Percentiles rank a stretch among this genome's conserved stretches.
phyloP scores from a whole-genome alignment of 2,329 filamentous ascomycete species.

The Alternaria rosae region DNA sequence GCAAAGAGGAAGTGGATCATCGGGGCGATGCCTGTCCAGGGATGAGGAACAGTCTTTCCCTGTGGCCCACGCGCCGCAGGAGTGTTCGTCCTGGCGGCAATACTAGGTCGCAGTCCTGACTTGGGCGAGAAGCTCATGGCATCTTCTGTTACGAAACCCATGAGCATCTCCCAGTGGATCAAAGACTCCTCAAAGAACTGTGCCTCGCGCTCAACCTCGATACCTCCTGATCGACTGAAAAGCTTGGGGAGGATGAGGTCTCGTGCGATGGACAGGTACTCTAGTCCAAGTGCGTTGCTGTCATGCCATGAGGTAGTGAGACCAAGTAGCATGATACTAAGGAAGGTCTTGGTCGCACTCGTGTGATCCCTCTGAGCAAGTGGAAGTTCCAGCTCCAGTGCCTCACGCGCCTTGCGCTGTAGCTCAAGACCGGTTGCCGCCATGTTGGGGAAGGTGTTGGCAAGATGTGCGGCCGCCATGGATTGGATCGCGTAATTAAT shows the following conservation, averaged over 20 bases:
- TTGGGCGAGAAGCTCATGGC: conserved; percentile 45
- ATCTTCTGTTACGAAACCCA: conserved; percentile 61
- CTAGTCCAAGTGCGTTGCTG: conserved; percentile 61
- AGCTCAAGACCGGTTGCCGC: conserved; percentile 59
- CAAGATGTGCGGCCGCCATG: conserved; percentile 68
- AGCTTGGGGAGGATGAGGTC: conserved; percentile 56
- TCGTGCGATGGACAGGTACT: conserved; percentile 59
- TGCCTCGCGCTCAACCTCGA: conserved; percentile 45
- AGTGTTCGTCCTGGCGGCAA: conserved; percentile 27
- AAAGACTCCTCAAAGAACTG: conserved; percentile 65
- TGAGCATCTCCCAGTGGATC: conserved; percentile 67
- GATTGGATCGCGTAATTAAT: conserved; percentile 69
- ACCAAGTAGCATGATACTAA: conserved; percentile 67
- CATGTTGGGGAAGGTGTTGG: conserved; percentile 65
- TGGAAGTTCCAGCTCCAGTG: conserved; percentile 58
- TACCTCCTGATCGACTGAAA: conserved; percentile 41
- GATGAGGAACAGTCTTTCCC: conserved; percentile 54
- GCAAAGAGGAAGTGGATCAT: conserved; percentile 56
- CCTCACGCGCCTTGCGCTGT: conserved; percentile 61
- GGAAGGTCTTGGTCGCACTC: conserved; percentile 60
- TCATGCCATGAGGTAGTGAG: conserved; percentile 69
- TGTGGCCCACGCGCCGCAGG: conserved; percentile 38
- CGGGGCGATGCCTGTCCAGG: conserved; percentile 59
- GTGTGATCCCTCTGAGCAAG: conserved; percentile 52
- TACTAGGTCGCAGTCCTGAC: conserved; percentile 32